Evolutionary conservation across 2,329 filamentous ascomycete genomes (phyloP), one percentile per base, ranked within the genome.

Genomic region (Xylariaceae sp.): DNA sequence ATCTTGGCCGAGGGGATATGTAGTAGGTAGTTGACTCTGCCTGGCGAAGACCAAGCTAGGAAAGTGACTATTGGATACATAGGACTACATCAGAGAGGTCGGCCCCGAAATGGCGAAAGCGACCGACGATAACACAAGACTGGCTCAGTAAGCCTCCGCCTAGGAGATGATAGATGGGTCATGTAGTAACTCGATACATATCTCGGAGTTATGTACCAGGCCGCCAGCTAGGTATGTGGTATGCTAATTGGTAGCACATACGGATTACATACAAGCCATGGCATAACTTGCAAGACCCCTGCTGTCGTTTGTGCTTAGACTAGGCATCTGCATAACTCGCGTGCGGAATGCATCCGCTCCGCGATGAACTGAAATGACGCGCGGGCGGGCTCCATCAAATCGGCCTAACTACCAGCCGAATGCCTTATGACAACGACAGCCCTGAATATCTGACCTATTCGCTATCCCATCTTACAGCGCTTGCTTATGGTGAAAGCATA

Each of bases 111-210:
- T 61, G 50, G 54, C 57, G 57, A 65, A 56, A 60, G 61, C 60
- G 45, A 26, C 58, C 57, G 51, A 57, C 53, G 49, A 55, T 23
- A 52, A 37, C 19, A 50, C 32, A 45, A 48, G 53, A 44, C 54
- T 57, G 52, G 56, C 55, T 65, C 62, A 66, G 62, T 66, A 66
- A 66, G 64, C 64, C 57, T 61, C 57, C 57, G 56, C 61, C 52
- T 50, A 48, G 51, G 49, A 52, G 57, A 58, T 55, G 54, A 56
- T 49, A 45, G 56, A 43, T 50, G 54, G 60, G 47, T 54, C 52
- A 60, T 48, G 59, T 62, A 57, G 49, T 61, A 53, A 52, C 50
- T 52, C 50, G 43, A 52, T 52, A 56, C 53, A 54, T 48, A 50
- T 44, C 44, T 47, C 48, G 41, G 42, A 51, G 48, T 51, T 51